Conservation (phyloP, 129 eudicot genomes). For the Tagetes patula region DNA sequence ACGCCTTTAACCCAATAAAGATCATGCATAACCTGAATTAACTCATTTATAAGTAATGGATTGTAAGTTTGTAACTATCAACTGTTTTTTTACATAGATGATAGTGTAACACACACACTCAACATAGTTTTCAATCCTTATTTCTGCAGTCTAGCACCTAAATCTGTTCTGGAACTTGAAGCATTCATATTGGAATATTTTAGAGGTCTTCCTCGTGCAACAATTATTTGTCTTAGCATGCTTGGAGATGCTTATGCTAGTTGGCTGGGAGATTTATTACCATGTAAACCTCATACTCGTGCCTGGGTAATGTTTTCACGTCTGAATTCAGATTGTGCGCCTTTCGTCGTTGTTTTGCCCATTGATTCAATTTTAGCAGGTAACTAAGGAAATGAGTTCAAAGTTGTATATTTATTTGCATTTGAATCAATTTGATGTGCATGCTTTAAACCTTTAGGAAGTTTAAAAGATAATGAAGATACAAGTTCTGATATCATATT, state of each 20-base stretch:
- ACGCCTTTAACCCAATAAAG: background rate
- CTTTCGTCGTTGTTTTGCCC: conserved; percentile 65
- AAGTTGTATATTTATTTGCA: background rate
- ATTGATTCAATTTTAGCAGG: conserved; percentile 51
- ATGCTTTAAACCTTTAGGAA: conserved; percentile 32
- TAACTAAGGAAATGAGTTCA: conserved; percentile 30
- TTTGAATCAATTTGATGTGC: conserved; percentile 25
- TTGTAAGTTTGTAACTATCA: background rate
- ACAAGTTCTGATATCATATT: conserved; percentile 39
- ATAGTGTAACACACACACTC: background rate
- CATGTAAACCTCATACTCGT: conserved; percentile 31
- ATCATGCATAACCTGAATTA: background rate
- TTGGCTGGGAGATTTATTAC: conserved; percentile 50
- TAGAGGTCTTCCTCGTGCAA: conserved; percentile 54
- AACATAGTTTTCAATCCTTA: conserved; percentile 13
- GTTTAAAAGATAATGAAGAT: conserved; percentile 48
- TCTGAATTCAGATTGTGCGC: conserved; percentile 58
- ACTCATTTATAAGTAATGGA: background rate
- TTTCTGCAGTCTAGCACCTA: conserved; percentile 58
- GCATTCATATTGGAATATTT: conserved; percentile 46
- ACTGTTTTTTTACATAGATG: background rate
- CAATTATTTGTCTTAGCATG: conserved; percentile 68
- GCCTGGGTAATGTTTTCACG: conserved; percentile 82
- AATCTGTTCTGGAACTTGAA: conserved; percentile 43
- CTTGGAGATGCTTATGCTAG: conserved; percentile 55